phyloP scores from a whole-genome alignment of 2,329 filamentous ascomycete genomes.

The Didymella arachidicola region DNA sequence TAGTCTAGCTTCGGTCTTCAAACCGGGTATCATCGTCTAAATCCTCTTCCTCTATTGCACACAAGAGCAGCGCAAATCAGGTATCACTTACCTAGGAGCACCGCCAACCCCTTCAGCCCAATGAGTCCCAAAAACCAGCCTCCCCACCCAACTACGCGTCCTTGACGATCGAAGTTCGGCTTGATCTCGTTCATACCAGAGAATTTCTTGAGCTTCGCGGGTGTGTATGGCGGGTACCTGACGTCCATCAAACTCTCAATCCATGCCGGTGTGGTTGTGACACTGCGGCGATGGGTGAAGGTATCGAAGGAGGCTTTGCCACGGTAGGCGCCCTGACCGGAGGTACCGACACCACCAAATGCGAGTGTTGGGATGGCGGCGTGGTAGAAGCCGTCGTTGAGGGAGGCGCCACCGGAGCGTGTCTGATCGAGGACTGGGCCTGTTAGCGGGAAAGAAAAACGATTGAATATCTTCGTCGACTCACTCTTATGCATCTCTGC shows the following conservation, averaged over 20 bases:
- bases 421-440: constrained; percentile 54
- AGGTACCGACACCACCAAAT: constrained; percentile 85
- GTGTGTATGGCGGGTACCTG: constrained; percentile 69
- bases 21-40: neutral
- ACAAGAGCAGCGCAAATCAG: neutral
- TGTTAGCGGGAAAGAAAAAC: neutral
- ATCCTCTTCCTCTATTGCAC: neutral
- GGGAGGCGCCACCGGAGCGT: constrained; percentile 59
- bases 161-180: constrained; percentile 68
- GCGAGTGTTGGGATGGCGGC: constrained; percentile 73
- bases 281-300: constrained; percentile 68
- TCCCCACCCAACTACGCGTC: constrained; percentile 49
- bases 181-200: constrained; percentile 59
- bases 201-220: constrained; percentile 62
- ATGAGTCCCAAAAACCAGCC: constrained; percentile 44
- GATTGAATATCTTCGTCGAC: too few relatives aligned
- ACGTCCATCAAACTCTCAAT: constrained; percentile 71
- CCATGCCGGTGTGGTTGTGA: constrained; percentile 71
- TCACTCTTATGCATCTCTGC: constrained; percentile 76
- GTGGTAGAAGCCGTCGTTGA: constrained; percentile 72
- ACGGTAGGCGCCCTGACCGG: constrained; percentile 78
- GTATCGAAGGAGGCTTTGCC: constrained; percentile 76
- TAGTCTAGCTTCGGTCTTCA: constrained; percentile 19
- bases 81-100: constrained; percentile 45
- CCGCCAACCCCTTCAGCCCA: constrained; percentile 43